Evolutionary conservation across 2,329 filamentous ascomycete genomes (phyloP), one percentile per base, ranked within the genome.

Genomic region (Nemania abortiva): DNA sequence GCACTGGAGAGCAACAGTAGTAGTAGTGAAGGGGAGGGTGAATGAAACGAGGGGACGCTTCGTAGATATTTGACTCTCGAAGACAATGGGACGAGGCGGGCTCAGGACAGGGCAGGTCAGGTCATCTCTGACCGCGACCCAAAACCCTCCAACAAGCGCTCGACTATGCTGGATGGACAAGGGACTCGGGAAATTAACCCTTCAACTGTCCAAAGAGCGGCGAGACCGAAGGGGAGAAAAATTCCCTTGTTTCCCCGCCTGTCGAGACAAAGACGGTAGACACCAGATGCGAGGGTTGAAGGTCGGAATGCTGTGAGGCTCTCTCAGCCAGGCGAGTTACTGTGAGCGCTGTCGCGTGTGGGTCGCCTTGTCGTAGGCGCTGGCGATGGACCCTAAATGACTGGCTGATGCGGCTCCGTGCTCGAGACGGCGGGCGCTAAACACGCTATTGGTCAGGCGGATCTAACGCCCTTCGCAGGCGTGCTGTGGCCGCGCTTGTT

Each of bases 11-110:
- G 34, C 3, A 22, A 15, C 11, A 42, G 37, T 37, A 37, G 34
- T 37, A 37, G 27, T n/a, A 39, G 20, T 45, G 20, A 60, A n/a
- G 7, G 47, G n/a, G 37, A 18, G 27, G n/a, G 29, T n/a, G 24
- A 47, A 34, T 52, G 45, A 49, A 64, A 47, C n/a, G 45, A 65
- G 53, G 3, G 61, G 64, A 63, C 53, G 64, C 47, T 47, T 54
- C 54, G 22, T 65, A 52, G 55, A 59, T 72, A 72, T 72, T 66
- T 66, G 63, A 70, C 69, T 62, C 62, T 63, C 42, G 47, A 64
- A 59, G 68, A 72, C 68, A 69, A 72, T 64, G 59, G 55, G 63
- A 64, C 27, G 34, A n/a, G 50, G 7, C 37, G 22, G 42, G 54
- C 24, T 39, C 47, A 22, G 62, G 37, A n/a, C 27, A 24, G 49